phyloP scores from a whole-genome alignment of 345 rosid genomes.

The Geranium brycei region DNA sequence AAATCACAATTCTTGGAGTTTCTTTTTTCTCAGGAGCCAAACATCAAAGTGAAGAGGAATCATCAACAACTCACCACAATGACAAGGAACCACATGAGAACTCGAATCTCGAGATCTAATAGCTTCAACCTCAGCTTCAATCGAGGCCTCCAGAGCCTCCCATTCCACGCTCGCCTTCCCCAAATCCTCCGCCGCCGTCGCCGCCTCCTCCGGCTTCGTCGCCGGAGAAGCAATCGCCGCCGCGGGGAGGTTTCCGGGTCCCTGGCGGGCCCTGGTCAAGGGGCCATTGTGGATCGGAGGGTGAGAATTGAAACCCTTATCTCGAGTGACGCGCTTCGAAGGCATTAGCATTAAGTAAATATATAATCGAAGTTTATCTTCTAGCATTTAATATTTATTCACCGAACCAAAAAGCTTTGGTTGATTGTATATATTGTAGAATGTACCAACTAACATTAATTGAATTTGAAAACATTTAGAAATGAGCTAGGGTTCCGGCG shows the following conservation, averaged over 20 bases:
- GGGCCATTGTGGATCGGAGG: slow-evolving; percentile 77
- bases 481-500: slow-evolving; percentile 26
- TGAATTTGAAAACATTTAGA: too few species aligned
- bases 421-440: too few species aligned
- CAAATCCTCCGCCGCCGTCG: slow-evolving; percentile 17
- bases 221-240: slow-evolving; percentile 9
- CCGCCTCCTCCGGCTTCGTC: slow-evolving; percentile 19
- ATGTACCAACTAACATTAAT: too few species aligned
- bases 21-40: background rate
- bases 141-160: slow-evolving; percentile 66
- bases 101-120: slow-evolving; percentile 65
- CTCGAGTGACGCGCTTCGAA: slow-evolving; percentile 71
- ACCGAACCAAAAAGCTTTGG: too few species aligned
- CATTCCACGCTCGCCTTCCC: slow-evolving; percentile 40
- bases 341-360: too few species aligned
- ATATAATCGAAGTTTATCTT: too few species aligned
- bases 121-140: slow-evolving; percentile 69
- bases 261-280: slow-evolving; percentile 82
- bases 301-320: slow-evolving; percentile 50
- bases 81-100: slow-evolving; percentile 76
- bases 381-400: too few species aligned
- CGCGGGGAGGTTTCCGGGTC: slow-evolving; percentile 31
- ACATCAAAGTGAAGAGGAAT: background rate
- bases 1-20: background rate
- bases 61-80: slow-evolving; percentile 55